A percentile compares a stretch with the other conserved stretches of the same genome.
Evolutionary conservation across 805 yeast genomes (phyloP).

Genomic region (Nakazawaea sp.): DNA sequence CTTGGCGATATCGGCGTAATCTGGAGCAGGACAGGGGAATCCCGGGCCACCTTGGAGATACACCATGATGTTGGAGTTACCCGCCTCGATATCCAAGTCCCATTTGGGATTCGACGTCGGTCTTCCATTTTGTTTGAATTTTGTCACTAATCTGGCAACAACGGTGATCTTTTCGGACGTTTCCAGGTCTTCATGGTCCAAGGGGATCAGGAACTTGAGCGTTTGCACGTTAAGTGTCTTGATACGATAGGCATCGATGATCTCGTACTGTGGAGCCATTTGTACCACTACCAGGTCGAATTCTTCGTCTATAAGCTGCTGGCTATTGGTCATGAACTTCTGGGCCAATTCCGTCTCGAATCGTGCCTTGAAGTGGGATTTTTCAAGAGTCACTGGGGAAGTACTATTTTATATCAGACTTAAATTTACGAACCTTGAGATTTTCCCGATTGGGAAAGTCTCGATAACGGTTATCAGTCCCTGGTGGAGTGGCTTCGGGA

Average conservation of each 20-base stretch:
- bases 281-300: not conserved
- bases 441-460: too few relatives aligned
- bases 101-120: slow-evolving; percentile 7
- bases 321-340: too few relatives aligned
- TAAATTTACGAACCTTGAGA: too few relatives aligned
- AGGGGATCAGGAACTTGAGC: slow-evolving; percentile 20
- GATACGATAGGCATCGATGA: slow-evolving; percentile 10
- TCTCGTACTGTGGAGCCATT: slow-evolving; percentile 6
- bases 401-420: too few relatives aligned
- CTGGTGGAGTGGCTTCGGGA: too few relatives aligned
- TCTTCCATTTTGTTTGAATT: not conserved
- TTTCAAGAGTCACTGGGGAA: too few relatives aligned
- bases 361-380: too few relatives aligned
- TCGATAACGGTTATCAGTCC: too few relatives aligned
- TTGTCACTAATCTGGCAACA: slow-evolving; percentile 15
- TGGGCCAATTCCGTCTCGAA: too few relatives aligned
- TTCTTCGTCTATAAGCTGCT: too few relatives aligned
- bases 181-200: slow-evolving; percentile 14
- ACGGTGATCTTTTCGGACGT: slow-evolving; percentile 13
- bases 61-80: slow-evolving; percentile 26
- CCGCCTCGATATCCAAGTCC: slow-evolving; percentile 11
- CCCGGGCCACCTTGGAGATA: slow-evolving; percentile 55
- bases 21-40: slow-evolving; percentile 34
- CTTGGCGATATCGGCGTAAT: slow-evolving; percentile 29
- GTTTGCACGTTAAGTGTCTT: slow-evolving; percentile 15